Evolutionary conservation across 208 protist genomes (phyloP).

Genomic region (Kentomonas sorsogonicus): DNA sequence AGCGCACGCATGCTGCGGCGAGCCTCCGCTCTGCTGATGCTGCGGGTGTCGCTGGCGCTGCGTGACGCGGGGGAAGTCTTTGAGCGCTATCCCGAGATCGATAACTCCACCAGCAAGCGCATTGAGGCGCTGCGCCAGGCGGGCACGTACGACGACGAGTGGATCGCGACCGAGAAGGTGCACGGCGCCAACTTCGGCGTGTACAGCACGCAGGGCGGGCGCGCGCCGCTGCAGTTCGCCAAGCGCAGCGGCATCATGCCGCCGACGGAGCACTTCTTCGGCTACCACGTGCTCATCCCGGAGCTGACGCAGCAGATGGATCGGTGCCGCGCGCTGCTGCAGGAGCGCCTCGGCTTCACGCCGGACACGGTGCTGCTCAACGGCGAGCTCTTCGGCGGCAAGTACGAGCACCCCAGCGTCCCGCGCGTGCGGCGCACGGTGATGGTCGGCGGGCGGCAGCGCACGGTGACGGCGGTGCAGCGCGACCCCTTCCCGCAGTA

Average conservation of each 20-base stretch:
- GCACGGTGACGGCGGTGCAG: slow-evolving; percentile 58
- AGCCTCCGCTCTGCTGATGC: too few relatives aligned
- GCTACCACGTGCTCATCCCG: slow-evolving; percentile 73
- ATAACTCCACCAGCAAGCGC: slow-evolving; percentile 65
- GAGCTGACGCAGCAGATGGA: slow-evolving; percentile 44
- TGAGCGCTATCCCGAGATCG: slow-evolving; percentile 82
- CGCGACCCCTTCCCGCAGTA: slow-evolving; percentile 83
- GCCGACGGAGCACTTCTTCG: slow-evolving; percentile 79
- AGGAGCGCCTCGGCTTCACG: slow-evolving; percentile 13
- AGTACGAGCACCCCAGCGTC: slow-evolving; percentile 78
- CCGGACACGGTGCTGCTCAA: slow-evolving; percentile 66
- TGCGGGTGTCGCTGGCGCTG: too few relatives aligned
- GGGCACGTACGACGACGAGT: slow-evolving; percentile 69
- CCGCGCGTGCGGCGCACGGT: slow-evolving; percentile 39
- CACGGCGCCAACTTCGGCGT: slow-evolving; percentile 88
- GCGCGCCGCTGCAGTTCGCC: slow-evolving; percentile 52
- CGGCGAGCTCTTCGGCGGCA: slow-evolving; percentile 84
- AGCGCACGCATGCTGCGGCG: too few relatives aligned
- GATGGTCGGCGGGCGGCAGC: slow-evolving; percentile 46
- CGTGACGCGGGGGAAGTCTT: slow-evolving; percentile 28
- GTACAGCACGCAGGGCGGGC: slow-evolving; percentile 60
- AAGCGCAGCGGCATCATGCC: slow-evolving; percentile 82
- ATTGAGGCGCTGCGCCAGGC: slow-evolving; percentile 43
- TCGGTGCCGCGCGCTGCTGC: slow-evolving; percentile 39
- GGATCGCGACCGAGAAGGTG: slow-evolving; percentile 87